phyloP scores from a whole-genome alignment of 169 alveolate genomes.

The Besnoitia besnoiti region DNA sequence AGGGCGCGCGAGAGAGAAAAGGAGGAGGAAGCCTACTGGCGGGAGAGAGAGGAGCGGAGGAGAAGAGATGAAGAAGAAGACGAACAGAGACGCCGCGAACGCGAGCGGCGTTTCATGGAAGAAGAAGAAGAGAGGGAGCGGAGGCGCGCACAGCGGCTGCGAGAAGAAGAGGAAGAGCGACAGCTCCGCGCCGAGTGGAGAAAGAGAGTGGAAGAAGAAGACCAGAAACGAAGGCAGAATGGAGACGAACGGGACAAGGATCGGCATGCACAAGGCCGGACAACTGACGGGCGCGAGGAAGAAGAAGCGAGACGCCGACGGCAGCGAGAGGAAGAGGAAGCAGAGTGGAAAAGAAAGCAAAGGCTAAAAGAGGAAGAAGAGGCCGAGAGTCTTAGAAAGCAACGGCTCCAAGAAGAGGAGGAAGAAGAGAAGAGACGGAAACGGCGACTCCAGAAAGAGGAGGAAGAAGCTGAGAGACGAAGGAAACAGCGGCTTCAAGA shows the following conservation, averaged over 20 bases:
- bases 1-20: neutral
- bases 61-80: slow-evolving; percentile 36
- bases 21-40: slow-evolving; percentile 46
- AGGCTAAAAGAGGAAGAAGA: slow-evolving; percentile 49
- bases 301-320: neutral
- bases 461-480: neutral
- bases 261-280: neutral
- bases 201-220: neutral
- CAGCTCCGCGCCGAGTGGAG: neutral
- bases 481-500: neutral
- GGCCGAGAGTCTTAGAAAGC: neutral
- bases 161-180: slow-evolving; percentile 28
- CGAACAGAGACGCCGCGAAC: slow-evolving; percentile 41
- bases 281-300: neutral
- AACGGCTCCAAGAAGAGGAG: neutral
- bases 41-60: slow-evolving; percentile 47
- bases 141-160: neutral
- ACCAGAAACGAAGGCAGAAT: neutral
- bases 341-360: slow-evolving; percentile 42
- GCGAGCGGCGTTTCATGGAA: slow-evolving; percentile 5
- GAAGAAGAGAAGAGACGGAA: neutral
- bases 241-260: neutral
- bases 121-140: slow-evolving; percentile 10
- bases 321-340: slow-evolving; percentile 46
- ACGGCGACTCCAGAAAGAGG: neutral